A percentile compares a stretch with the other conserved stretches of the same genome.
phyloP scores from a whole-genome alignment of 768 basidiomycete genomes.

The Tubosaeta sp. region DNA sequence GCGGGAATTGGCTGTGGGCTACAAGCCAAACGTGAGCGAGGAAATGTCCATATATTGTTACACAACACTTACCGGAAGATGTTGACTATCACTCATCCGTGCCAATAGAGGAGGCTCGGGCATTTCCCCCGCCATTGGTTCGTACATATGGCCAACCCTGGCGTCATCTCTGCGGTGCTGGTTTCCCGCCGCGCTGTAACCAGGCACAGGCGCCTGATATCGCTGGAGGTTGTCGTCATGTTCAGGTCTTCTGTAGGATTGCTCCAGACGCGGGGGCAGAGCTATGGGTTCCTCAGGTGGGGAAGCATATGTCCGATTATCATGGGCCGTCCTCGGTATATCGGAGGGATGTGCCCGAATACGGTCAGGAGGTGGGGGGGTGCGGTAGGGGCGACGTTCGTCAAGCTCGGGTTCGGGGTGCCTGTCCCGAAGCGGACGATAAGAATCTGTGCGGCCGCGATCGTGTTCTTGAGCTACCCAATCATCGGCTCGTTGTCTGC shows the following conservation, averaged over 20 bases:
- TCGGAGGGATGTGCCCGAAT: constrained; percentile 7
- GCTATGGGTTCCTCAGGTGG: background rate
- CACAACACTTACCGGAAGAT: constrained; percentile 16
- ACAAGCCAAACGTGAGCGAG: background rate
- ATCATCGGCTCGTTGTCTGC: constrained; percentile 21
- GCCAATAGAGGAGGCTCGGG: constrained; percentile 20
- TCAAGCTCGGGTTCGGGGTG: constrained; percentile 9
- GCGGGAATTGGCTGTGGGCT: constrained; percentile 16
- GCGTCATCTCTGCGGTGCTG: constrained; percentile 5
- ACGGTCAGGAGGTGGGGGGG: constrained; percentile 7
- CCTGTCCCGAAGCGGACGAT: constrained; percentile 11
- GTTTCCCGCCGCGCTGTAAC: background rate
- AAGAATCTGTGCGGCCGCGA: constrained; percentile 2
- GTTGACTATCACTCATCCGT: constrained; percentile 22
- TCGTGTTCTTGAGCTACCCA: constrained; percentile 15
- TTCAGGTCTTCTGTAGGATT: constrained; percentile 8
- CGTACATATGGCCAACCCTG: constrained; percentile 9
- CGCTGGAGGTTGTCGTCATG: constrained; percentile 12
- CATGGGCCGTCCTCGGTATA: constrained; percentile 2
- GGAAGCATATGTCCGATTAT: constrained; percentile 1
- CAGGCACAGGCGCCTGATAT: constrained; percentile 2
- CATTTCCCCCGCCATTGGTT: constrained; percentile 11
- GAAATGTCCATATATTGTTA: background rate
- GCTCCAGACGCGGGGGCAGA: constrained; percentile 5
- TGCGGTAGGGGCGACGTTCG: constrained; percentile 11